These are phyloP conservation scores for Quercus cerris DNA, from an alignment of 306 rosid species.

Conservation along the genomic window DNA sequence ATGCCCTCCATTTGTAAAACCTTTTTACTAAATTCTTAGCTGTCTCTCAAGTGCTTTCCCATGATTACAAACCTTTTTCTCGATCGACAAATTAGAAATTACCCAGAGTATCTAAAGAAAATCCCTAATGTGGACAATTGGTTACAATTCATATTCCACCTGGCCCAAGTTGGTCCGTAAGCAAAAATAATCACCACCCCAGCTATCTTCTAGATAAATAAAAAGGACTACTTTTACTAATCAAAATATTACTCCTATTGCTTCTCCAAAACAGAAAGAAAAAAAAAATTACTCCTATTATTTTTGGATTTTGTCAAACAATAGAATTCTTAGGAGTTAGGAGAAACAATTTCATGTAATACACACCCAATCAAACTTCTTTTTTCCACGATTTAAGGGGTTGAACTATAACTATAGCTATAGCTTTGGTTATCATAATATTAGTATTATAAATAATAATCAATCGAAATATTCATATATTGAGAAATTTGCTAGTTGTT, in stretches of 20 bases:
- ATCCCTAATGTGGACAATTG: conserved; percentile 24
- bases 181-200: background rate
- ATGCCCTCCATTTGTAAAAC: background rate
- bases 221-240: conserved; percentile 4
- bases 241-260: background rate
- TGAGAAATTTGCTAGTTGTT: background rate
- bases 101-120: background rate
- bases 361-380: background rate
- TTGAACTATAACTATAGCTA: background rate
- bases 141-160: conserved; percentile 19
- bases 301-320: conserved; percentile 7
- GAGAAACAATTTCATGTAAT: background rate
- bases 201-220: conserved; percentile 19
- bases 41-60: conserved; percentile 7
- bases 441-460: too few species aligned
- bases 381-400: background rate
- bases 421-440: too few species aligned
- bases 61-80: conserved; percentile 4
- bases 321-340: background rate
- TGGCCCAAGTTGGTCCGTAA: conserved; percentile 23
- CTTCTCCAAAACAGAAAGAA: too few species aligned
- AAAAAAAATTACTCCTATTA: too few species aligned
- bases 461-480: too few species aligned
- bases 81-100: background rate
- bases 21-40: background rate